Evolutionary conservation across 257 asterid species (phyloP), one percentile per base, ranked within the genome.

Genomic region (Cordia subcordata): DNA sequence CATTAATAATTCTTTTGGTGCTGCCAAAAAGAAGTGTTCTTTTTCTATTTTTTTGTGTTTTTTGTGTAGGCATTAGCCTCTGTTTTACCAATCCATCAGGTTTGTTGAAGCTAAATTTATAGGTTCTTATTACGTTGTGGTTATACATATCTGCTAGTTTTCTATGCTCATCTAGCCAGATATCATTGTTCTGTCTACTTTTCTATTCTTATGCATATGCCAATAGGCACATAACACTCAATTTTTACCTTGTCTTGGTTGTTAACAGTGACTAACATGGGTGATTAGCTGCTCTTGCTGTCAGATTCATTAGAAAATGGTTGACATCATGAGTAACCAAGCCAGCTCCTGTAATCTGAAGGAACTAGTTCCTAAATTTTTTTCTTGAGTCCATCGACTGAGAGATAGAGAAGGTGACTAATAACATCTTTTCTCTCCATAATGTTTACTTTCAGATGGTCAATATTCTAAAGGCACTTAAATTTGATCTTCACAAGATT

Each of bases 11-110:
- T n/a, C n/a, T n/a, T n/a, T n/a, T n/a, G n/a, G n/a, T n/a, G n/a
- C n/a, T n/a, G n/a, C n/a, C n/a, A n/a, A n/a, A n/a, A n/a, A n/a
- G n/a, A n/a, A n/a, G n/a, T n/a, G n/a, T n/a, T n/a, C n/a, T n/a
- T n/a, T n/a, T n/a, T n/a, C n/a, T n/a, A n/a, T n/a, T n/a, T n/a
- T n/a, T n/a, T n/a, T n/a, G n/a, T n/a, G n/a, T n/a, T n/a, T n/a
- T n/a, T n/a, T n/a, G n/a, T n/a, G n/a, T n/a, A n/a, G n/a, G n/a
- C n/a, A n/a, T n/a, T n/a, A n/a, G n/a, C n/a, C n/a, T n/a, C n/a
- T n/a, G n/a, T n/a, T n/a, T n/a, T n/a, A n/a, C n/a, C n/a, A 68
- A 75, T 75, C 58, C 77, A 68, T 13, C 80, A 75, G 72, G 76
- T 75, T 35, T 47, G 57, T 45, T 40, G 16, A 13, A 14, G 22